Evolutionary conservation across 2,329 filamentous ascomycete genomes (phyloP).

Genomic region (Niveomyces coronatus): DNA sequence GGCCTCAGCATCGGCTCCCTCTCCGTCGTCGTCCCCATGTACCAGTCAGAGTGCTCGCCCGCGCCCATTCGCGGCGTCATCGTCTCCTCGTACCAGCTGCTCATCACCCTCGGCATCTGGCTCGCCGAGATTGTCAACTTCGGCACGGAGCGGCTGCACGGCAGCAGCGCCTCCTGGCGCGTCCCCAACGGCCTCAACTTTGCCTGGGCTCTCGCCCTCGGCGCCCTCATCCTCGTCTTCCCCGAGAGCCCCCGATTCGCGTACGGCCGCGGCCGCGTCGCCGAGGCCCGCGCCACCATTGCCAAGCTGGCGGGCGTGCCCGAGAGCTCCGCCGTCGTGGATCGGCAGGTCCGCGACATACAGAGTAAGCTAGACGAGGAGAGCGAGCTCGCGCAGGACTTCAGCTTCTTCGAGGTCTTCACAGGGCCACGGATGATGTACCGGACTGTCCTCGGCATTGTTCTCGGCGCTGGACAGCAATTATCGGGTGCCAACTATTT

Average conservation of each 20-base stretch:
- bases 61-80: slow-evolving; percentile 54
- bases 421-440: slow-evolving; percentile 57
- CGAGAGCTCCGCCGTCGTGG: slow-evolving; percentile 28
- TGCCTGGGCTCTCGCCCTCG: slow-evolving; percentile 43
- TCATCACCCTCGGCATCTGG: slow-evolving; percentile 60
- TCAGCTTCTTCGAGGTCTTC: slow-evolving; percentile 50
- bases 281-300: slow-evolving; percentile 38
- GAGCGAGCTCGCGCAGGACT: slow-evolving; percentile 32
- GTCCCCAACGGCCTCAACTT: slow-evolving; percentile 50
- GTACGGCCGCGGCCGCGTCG: slow-evolving; percentile 34
- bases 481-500: slow-evolving; percentile 60
- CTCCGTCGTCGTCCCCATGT: slow-evolving; percentile 57
- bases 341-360: slow-evolving; percentile 41
- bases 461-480: slow-evolving; percentile 56
- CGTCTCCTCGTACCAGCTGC: slow-evolving; percentile 55
- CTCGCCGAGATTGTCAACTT: slow-evolving; percentile 48
- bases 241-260: slow-evolving; percentile 45
- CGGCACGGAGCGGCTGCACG: slow-evolving; percentile 40
- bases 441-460: slow-evolving; percentile 50
- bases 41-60: slow-evolving; percentile 56
- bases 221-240: slow-evolving; percentile 38
- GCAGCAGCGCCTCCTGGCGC: slow-evolving; percentile 47
- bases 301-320: slow-evolving; percentile 34
- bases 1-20: slow-evolving; percentile 56
- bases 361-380: slow-evolving; percentile 40